These are phyloP conservation scores for Didymella glomerata DNA, from an alignment of 2,329 filamentous ascomycete genomes.

Conservation along the genomic window DNA sequence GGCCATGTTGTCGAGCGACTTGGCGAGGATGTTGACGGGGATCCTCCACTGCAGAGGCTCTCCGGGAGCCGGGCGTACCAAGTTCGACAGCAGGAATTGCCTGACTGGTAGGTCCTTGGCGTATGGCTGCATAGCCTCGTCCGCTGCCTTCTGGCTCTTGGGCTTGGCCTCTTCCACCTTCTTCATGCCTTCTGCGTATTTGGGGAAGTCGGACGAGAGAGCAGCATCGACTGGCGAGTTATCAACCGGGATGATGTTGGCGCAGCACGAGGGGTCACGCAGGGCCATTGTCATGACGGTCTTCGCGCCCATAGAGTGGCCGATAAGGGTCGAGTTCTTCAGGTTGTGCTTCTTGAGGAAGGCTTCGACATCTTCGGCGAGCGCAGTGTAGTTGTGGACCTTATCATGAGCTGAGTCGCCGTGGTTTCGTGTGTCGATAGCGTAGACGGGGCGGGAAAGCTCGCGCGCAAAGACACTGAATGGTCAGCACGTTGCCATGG, in stretches of 20 bases:
- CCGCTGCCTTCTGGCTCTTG: conserved; percentile 77
- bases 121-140: conserved; percentile 77
- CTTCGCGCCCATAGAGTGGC: conserved; percentile 98
- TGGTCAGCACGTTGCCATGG: background rate
- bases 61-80: conserved; percentile 65
- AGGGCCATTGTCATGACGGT: conserved; percentile 88
- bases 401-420: conserved; percentile 83
- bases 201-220: conserved; percentile 76
- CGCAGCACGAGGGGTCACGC: conserved; percentile 70
- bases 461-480: conserved; percentile 80
- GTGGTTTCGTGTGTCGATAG: conserved; percentile 90
- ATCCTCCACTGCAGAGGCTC: conserved; percentile 77
- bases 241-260: conserved; percentile 82
- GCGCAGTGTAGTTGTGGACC: conserved; percentile 79
- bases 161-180: conserved; percentile 75
- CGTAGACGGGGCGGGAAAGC: conserved; percentile 80
- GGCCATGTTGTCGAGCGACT: conserved; percentile 76
- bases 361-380: conserved; percentile 82
- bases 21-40: conserved; percentile 74
- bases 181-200: conserved; percentile 86
- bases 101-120: conserved; percentile 79
- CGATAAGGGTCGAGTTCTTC: conserved; percentile 78
- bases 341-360: conserved; percentile 79
- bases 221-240: conserved; percentile 87
- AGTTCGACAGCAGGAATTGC: conserved; percentile 90